Conservation (phyloP, 371 early-diverging fungal species). For the Choanephora cucurbitarum region DNA sequence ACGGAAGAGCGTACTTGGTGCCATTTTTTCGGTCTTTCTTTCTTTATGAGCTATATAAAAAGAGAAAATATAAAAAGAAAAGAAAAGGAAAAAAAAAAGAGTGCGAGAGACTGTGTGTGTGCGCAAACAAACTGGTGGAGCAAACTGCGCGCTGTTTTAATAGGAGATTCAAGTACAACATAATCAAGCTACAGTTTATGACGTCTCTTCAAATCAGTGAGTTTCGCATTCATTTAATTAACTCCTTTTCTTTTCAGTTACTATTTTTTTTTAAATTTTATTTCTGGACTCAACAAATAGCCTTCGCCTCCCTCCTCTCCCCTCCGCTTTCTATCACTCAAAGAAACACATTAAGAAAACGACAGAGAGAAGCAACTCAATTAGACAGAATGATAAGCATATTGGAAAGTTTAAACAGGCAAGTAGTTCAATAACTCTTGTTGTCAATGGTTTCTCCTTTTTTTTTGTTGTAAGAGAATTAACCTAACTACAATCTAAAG, state of each 20-base stretch:
- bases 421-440: too few relatives aligned
- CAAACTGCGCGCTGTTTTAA: not conserved
- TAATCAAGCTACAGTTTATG: too few relatives aligned
- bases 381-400: conserved; percentile 54
- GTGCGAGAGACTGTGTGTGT: not conserved
- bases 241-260: conserved; percentile 1
- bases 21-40: conserved; percentile 28
- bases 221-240: not conserved
- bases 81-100: conserved; percentile 1
- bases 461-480: not conserved
- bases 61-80: too few relatives aligned
- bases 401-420: conserved; percentile 72
- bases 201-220: not conserved
- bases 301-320: too few relatives aligned
- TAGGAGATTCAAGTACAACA: too few relatives aligned
- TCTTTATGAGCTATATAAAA: conserved; percentile 1
- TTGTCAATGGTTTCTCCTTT: too few relatives aligned
- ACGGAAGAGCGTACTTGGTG: conserved; percentile 79
- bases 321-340: too few relatives aligned
- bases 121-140: not conserved
- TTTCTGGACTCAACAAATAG: too few relatives aligned
- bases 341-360: too few relatives aligned
- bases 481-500: conserved; percentile 5
- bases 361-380: too few relatives aligned
- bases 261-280: conserved; percentile 10